Conservation (phyloP, 2,329 filamentous ascomycete genomes). For the Colletotrichum orbiculare region DNA sequence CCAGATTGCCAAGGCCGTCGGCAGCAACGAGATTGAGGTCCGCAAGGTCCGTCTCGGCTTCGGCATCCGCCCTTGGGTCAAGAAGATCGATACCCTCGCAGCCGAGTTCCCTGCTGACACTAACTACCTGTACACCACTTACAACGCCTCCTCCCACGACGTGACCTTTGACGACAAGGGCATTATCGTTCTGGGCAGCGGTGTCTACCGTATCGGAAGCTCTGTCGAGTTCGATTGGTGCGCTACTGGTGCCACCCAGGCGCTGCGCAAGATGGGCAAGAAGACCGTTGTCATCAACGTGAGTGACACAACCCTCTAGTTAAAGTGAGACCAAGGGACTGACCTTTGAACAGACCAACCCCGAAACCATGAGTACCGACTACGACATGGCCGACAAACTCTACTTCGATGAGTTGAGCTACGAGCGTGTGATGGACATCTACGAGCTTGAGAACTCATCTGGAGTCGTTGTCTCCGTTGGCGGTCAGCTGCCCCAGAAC, state of each 20-base stretch:
- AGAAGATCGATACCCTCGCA: slow-evolving; percentile 97
- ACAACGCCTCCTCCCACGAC: slow-evolving; percentile 95
- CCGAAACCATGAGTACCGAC: slow-evolving; percentile 85
- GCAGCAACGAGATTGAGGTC: slow-evolving; percentile 88
- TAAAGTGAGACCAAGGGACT: slow-evolving; percentile 2
- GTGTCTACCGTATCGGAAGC: slow-evolving; percentile 97
- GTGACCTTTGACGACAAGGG: slow-evolving; percentile 94
- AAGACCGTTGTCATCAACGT: slow-evolving; percentile 98
- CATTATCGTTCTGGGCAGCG: slow-evolving; percentile 88
- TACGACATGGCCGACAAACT: slow-evolving; percentile 90
- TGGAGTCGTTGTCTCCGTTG: slow-evolving; percentile 94
- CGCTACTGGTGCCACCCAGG: slow-evolving; percentile 88
- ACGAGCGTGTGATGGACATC: slow-evolving; percentile 98
- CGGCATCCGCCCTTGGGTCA: slow-evolving; percentile 93
- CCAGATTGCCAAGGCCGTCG: slow-evolving; percentile 90
- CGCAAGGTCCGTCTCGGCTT: slow-evolving; percentile 86
- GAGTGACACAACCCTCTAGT: slow-evolving; percentile 45
- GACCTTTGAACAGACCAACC: slow-evolving; percentile 66
- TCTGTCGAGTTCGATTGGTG: slow-evolving; percentile 99
- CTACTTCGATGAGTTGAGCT: slow-evolving; percentile 97
- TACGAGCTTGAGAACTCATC: slow-evolving; percentile 89
- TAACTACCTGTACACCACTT: slow-evolving; percentile 97
- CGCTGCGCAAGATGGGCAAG: slow-evolving; percentile 86
- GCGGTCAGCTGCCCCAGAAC: slow-evolving; percentile 96
- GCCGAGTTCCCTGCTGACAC: slow-evolving; percentile 96